Conservation (phyloP, 2,329 filamentous ascomycete genomes). For the Hymenoscyphus occultus region DNA sequence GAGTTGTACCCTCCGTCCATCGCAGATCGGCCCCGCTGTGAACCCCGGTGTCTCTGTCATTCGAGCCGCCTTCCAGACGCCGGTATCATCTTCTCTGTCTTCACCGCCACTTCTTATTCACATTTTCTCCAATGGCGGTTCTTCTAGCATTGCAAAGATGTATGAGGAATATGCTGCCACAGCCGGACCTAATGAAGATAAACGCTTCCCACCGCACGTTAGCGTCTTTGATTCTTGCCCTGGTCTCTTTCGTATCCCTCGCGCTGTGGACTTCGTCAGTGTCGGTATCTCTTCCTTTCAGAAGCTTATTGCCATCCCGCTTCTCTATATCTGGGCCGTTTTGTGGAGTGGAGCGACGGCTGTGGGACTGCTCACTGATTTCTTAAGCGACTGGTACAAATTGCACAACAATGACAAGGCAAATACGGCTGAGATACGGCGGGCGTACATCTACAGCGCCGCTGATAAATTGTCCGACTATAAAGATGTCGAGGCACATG, state of each 20-base stretch:
- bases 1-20: not conserved
- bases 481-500: constrained; percentile 9
- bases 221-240: constrained; percentile 6
- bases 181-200: not conserved
- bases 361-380: not conserved
- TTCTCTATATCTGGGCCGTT: not conserved
- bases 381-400: not conserved
- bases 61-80: not conserved
- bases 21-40: not conserved
- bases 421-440: not conserved
- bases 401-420: not conserved
- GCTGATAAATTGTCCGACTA: constrained; percentile 5
- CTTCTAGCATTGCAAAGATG: not conserved
- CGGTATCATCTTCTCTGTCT: not conserved
- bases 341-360: not conserved
- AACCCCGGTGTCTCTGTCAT: constrained; percentile 3
- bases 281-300: not conserved
- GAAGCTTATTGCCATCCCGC: not conserved
- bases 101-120: not conserved
- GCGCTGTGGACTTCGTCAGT: not conserved
- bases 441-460: constrained; percentile 12
- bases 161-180: not conserved
- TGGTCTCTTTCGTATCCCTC: not conserved
- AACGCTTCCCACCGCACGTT: not conserved
- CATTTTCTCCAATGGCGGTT: constrained; percentile 9